Conservation (phyloP, 768 basidiomycete genomes). For the Omphalotus guepiniiformis region DNA sequence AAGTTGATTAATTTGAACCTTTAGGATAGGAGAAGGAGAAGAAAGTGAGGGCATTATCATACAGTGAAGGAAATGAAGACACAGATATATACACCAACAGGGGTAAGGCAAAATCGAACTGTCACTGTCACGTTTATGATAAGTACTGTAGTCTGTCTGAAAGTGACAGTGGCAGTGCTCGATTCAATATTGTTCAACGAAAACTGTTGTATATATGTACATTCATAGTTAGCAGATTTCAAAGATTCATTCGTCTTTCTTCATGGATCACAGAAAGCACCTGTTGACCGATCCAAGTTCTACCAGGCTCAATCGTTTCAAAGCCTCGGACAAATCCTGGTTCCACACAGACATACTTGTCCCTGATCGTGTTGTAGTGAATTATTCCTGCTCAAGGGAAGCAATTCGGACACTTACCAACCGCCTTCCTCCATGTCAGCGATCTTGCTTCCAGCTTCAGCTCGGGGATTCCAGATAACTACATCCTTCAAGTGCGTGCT, state of each 20-base stretch:
- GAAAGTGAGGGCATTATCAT: slow-evolving; percentile 4
- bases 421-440: slow-evolving; percentile 88
- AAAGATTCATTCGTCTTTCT: slow-evolving; percentile 21
- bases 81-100: neutral
- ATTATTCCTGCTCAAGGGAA: neutral
- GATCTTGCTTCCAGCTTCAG: slow-evolving; percentile 63
- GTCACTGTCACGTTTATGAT: too few species aligned
- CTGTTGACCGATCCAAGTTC: slow-evolving; percentile 78
- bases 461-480: slow-evolving; percentile 94
- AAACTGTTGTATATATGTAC: neutral
- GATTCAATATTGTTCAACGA: neutral
- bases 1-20: slow-evolving; percentile 51
- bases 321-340: slow-evolving; percentile 82
- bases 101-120: neutral
- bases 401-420: slow-evolving; percentile 49
- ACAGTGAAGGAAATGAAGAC: too few species aligned
- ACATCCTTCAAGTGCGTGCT: slow-evolving; percentile 65
- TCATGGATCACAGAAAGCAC: slow-evolving; percentile 44
- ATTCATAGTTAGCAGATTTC: neutral
- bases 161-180: neutral
- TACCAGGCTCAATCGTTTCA: slow-evolving; percentile 54
- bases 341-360: slow-evolving; percentile 85
- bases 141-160: neutral
- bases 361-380: slow-evolving; percentile 41
- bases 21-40: slow-evolving; percentile 25